phyloP scores from a whole-genome alignment of 306 rosid species.

The Hylodesmum podocarpum region DNA sequence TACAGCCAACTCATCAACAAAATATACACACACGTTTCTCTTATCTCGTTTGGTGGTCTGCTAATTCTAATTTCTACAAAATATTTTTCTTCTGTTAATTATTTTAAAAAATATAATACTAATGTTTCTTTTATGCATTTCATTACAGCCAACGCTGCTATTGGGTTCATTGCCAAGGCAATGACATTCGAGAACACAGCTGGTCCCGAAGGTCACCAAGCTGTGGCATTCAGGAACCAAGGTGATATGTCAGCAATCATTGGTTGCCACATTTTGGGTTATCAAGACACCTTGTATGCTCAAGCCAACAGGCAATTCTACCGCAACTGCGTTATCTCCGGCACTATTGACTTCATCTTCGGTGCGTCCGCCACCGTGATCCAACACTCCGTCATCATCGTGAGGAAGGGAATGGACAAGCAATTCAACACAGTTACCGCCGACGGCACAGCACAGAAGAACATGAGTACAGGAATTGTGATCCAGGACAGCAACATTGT shows the following conservation, averaged over 20 bases:
- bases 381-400: slow-evolving; percentile 58
- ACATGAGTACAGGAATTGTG: slow-evolving; percentile 37
- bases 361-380: slow-evolving; percentile 45
- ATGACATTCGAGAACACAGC: slow-evolving; percentile 75
- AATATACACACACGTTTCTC: no score
- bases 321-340: slow-evolving; percentile 65
- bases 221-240: slow-evolving; percentile 61
- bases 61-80: no score
- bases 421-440: slow-evolving; percentile 62
- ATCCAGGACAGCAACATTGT: slow-evolving; percentile 61
- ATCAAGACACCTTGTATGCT: slow-evolving; percentile 64
- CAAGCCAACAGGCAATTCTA: slow-evolving; percentile 67
- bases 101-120: no score
- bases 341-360: slow-evolving; percentile 74
- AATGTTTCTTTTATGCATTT: no score
- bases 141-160: slow-evolving; percentile 36
- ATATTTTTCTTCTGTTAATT: no score
- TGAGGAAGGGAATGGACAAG: slow-evolving; percentile 38
- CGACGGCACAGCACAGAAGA: slow-evolving; percentile 30
- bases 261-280: slow-evolving; percentile 52
- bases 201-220: slow-evolving; percentile 61
- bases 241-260: slow-evolving; percentile 51
- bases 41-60: no score
- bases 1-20: no score
- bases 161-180: slow-evolving; percentile 45